Evolutionary conservation across 2,329 filamentous ascomycete species (phyloP), one percentile per base, ranked within the genome.

Genomic region (Claviceps humidiphila): DNA sequence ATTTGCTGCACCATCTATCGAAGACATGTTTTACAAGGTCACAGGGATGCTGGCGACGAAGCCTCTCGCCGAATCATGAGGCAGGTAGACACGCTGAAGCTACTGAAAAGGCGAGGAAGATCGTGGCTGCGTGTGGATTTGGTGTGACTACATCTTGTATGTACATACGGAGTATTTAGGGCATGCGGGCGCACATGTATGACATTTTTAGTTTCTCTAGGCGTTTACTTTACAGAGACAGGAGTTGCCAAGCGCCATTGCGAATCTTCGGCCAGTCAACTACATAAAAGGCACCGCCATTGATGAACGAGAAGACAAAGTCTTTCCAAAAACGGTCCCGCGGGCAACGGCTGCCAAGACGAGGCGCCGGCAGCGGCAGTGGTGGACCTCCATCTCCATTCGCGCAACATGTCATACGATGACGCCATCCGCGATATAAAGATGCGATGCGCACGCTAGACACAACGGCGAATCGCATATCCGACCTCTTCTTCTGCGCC

Each of bases 1-100:
- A 3, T 85, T 85, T 61, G 82, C 84, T 0, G 76, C 85, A 60
- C 82, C 84, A 22, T 80, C 84, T 11, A 78, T 90, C 22, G 81
- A 85, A 65, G 85, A 89, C 56, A 77, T 88, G 70, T 89, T 90
- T 63, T 81, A 84, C 65, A 80, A 82, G 65, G 82, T 91, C 41
- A 77, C 84, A 13, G 78, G 62, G 47, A 59, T 70, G 9, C 81
- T 85, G 63, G 76, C 78, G 1, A 71, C 76, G 55, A 83, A 79
- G 53, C 47, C 51, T 41, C 45, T 51, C 26, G 53, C 30, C 17
- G 45, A 51, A 42, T 39, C 41, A 24, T 43, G 41, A 43, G 20
- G 11, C 41, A 20, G 16, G 8, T 34, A 34, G n/a, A n/a, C n/a
- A 7, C 6, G 9, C 7, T 16, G 30, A 34, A 34, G 30, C 26